A percentile compares a stretch with the other conserved stretches of the same genome.
Evolutionary conservation across 1,284 basidiomycete species (phyloP).

Genomic region (Cryptococcus wingfieldii): DNA sequence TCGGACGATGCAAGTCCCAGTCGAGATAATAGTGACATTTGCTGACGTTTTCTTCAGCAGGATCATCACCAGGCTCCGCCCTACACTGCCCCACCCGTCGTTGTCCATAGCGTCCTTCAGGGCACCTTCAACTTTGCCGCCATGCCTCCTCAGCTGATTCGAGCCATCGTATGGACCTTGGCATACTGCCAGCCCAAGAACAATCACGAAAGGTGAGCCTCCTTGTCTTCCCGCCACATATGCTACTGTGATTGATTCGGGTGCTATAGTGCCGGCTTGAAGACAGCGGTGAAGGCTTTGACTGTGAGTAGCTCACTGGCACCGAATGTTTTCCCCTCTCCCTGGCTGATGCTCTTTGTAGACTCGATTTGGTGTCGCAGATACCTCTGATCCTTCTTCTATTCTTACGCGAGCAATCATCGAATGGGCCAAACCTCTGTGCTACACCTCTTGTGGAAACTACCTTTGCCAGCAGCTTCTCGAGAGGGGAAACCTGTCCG

Average conservation of each 20-base stretch:
- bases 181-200: conserved; percentile 34
- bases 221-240: background rate
- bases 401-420: conserved; percentile 31
- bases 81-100: conserved; percentile 8
- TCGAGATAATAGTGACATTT: too few species aligned
- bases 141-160: conserved; percentile 21
- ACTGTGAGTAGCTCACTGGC: conserved; percentile 21
- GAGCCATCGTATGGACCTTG: conserved; percentile 38
- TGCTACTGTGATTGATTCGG: background rate
- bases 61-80: conserved; percentile 3
- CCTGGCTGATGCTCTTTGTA: conserved; percentile 2
- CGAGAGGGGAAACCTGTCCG: conserved; percentile 31
- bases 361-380: conserved; percentile 17
- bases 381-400: conserved; percentile 1
- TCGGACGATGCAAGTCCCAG: too few species aligned
- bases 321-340: background rate
- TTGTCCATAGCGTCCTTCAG: conserved; percentile 15
- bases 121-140: conserved; percentile 26
- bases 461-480: conserved; percentile 45
- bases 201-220: conserved; percentile 30
- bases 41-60: background rate
- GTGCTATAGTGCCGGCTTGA: conserved; percentile 24
- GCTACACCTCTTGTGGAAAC: conserved; percentile 43
- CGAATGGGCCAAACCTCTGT: conserved; percentile 38
- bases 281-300: conserved; percentile 34